A percentile compares a stretch with the other conserved stretches of the same genome.
Conservation (phyloP, 345 rosid genomes). For the Syzygium oleosum region DNA sequence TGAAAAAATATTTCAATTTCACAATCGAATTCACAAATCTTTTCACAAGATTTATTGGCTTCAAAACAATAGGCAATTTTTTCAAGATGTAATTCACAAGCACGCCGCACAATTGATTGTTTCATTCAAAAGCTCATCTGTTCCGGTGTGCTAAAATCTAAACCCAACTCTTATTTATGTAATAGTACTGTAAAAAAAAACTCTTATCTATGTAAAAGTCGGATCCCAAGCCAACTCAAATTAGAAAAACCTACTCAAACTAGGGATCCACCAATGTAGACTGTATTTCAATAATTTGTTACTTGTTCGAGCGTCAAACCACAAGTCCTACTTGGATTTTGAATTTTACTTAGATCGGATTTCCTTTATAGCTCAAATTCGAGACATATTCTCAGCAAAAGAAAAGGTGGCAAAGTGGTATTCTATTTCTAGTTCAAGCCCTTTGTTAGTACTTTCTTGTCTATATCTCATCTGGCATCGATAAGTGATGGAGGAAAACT, state of each 20-base stretch:
- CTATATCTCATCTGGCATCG: not conserved
- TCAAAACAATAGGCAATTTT: not conserved
- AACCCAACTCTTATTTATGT: not conserved
- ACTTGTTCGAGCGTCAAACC: not conserved
- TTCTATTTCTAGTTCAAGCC: not conserved
- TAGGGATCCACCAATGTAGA: not conserved
- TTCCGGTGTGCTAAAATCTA: too few species aligned
- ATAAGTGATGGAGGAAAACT: not conserved
- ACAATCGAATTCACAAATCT: too few species aligned
- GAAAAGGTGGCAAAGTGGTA: not conserved
- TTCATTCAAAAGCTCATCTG: not conserved
- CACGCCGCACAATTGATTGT: not conserved
- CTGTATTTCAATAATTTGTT: not conserved
- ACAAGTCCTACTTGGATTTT: not conserved
- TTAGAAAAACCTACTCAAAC: not conserved
- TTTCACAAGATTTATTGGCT: not conserved
- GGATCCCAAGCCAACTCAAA: not conserved
- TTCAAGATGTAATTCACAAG: not conserved
- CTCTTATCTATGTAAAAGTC: not conserved
- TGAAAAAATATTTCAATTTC: too few species aligned
- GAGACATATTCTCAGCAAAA: not conserved
- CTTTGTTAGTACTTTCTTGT: not conserved
- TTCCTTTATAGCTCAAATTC: not conserved
- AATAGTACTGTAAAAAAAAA: too few species aligned
- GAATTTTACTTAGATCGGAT: not conserved